phyloP scores from a whole-genome alignment of 495 filamentous ascomycete species.

The Glonium stellatum region DNA sequence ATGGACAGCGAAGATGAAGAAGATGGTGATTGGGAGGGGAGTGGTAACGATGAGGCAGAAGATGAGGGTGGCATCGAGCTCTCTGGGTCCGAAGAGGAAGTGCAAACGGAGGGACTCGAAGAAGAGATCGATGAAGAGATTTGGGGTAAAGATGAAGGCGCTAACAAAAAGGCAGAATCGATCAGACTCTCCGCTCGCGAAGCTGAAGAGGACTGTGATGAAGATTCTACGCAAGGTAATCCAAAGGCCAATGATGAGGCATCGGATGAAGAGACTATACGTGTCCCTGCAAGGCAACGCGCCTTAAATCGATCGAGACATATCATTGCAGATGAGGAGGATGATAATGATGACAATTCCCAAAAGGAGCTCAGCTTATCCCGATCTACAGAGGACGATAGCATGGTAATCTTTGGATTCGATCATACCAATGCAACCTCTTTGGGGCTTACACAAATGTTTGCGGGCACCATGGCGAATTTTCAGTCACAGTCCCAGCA shows the following conservation, averaged over 20 bases:
- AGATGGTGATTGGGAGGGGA: slow-evolving; percentile 50
- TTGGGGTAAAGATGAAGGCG: slow-evolving; percentile 38
- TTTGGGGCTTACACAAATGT: slow-evolving; percentile 83
- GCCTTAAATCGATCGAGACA: slow-evolving; percentile 37
- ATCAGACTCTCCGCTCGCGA: slow-evolving; percentile 23
- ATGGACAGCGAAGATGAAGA: slow-evolving; percentile 57
- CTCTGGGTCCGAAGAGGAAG: slow-evolving; percentile 32
- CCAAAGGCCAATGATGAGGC: slow-evolving; percentile 36
- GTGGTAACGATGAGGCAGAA: slow-evolving; percentile 48
- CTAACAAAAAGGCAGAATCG: slow-evolving; percentile 26
- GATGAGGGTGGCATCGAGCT: slow-evolving; percentile 40
- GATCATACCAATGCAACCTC: slow-evolving; percentile 12
- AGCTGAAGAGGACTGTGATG: slow-evolving; percentile 37
- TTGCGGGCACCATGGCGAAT: slow-evolving; percentile 82
- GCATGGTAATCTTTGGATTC: slow-evolving; percentile 38
- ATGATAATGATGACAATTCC: slow-evolving; percentile 30
- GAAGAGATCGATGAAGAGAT: slow-evolving; percentile 38
- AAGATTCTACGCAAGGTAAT: slow-evolving; percentile 25
- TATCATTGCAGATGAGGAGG: slow-evolving; percentile 35
- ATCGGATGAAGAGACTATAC: slow-evolving; percentile 29
- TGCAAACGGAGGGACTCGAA: not conserved
- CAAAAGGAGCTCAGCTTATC: not conserved
- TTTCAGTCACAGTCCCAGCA: slow-evolving; percentile 36
- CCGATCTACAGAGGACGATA: slow-evolving; percentile 19
- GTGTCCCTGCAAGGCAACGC: slow-evolving; percentile 42